phyloP scores from a whole-genome alignment of 352 stramenopile genomes.

The Globisporangium polare region DNA sequence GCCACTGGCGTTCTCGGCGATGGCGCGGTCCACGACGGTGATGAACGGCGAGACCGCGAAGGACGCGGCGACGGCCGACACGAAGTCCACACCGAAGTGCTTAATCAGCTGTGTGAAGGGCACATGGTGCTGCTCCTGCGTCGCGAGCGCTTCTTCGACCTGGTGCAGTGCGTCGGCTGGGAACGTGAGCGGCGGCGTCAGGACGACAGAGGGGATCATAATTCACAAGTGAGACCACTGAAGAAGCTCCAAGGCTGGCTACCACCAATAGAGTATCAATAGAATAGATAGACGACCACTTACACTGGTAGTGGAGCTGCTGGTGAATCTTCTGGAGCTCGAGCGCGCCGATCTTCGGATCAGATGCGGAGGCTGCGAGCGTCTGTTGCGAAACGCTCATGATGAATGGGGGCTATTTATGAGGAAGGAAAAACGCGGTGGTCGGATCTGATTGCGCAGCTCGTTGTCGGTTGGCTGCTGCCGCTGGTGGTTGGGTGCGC shows the following conservation, averaged over 20 bases:
- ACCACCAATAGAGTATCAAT: not conserved
- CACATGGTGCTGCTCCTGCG: constrained; percentile 16
- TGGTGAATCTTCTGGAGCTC: constrained; percentile 10
- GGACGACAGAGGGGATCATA: constrained; percentile 21
- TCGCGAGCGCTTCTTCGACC: constrained; percentile 19
- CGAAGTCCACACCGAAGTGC: constrained; percentile 35
- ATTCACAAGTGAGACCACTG: constrained; percentile 9
- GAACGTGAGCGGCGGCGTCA: constrained; percentile 7
- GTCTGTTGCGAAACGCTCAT: not conserved
- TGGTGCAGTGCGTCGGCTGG: constrained; percentile 19
- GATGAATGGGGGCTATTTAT: not conserved
- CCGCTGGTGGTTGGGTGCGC: not conserved
- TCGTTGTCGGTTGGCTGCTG: not conserved
- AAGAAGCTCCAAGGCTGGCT: not conserved
- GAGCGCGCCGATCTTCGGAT: not conserved
- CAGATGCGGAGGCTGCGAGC: not conserved
- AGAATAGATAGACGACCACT: not conserved
- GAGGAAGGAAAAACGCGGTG: not conserved
- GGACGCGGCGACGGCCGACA: constrained; percentile 52
- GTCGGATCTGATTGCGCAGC: not conserved
- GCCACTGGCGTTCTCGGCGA: constrained; percentile 86
- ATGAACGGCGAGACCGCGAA: constrained; percentile 80
- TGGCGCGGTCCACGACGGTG: constrained; percentile 83
- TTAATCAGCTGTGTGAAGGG: constrained; percentile 31
- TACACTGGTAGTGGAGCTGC: not conserved